Conservation (phyloP, 2,329 filamentous ascomycete genomes). For the Botryotinia calthae region DNA sequence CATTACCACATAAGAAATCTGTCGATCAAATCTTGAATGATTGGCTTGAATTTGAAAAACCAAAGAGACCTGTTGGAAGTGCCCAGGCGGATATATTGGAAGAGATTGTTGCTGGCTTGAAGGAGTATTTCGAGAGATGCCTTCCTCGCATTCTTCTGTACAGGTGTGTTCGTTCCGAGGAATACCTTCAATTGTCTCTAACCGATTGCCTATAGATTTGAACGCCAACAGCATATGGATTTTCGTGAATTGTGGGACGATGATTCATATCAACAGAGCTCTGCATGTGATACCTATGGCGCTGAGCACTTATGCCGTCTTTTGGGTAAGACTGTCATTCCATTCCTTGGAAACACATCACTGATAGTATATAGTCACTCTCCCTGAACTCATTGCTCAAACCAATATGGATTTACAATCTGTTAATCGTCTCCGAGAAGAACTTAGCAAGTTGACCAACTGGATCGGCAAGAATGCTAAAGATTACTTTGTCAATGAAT, state of each 20-base stretch:
- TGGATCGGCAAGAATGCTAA: constrained; percentile 74
- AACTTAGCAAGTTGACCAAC: constrained; percentile 78
- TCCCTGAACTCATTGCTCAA: constrained; percentile 91
- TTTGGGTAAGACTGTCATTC: constrained; percentile 62
- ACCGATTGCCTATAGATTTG: constrained; percentile 59
- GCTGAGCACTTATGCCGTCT: constrained; percentile 88
- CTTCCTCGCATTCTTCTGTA: constrained; percentile 89
- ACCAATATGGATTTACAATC: constrained; percentile 97
- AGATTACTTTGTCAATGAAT: constrained; percentile 74
- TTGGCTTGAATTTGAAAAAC: constrained; percentile 69
- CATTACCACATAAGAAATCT: constrained; percentile 73
- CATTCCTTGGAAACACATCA: constrained; percentile 20
- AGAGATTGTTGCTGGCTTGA: constrained; percentile 81
- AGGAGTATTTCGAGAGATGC: constrained; percentile 91
- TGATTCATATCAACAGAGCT: constrained; percentile 63
- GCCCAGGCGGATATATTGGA: constrained; percentile 82
- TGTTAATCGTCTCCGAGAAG: constrained; percentile 82
- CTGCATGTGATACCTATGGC: constrained; percentile 79
- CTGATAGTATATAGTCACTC: constrained; percentile 65
- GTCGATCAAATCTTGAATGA: constrained; percentile 77
- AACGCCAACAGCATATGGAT: constrained; percentile 82
- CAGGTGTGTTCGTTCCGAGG: constrained; percentile 45
- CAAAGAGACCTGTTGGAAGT: constrained; percentile 62
- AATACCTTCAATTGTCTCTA: background rate
- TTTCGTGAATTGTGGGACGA: constrained; percentile 68